Conservation (phyloP, 2,329 filamentous ascomycete genomes). For the Ascochyta clinopodiicola region DNA sequence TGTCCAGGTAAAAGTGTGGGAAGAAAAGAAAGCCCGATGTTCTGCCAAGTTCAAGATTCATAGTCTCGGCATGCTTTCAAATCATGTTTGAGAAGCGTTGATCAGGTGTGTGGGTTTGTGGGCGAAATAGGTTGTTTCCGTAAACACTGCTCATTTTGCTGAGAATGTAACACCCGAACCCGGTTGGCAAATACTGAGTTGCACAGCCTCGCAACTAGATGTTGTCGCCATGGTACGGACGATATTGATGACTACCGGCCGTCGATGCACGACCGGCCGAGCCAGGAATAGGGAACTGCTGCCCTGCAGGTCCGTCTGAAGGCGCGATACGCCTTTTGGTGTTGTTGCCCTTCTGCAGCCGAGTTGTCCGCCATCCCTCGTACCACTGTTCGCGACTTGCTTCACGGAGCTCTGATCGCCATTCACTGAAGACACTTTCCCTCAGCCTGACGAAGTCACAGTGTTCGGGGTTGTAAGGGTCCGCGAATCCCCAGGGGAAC, state of each 20-base stretch:
- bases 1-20: constrained; percentile 4
- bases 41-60: not conserved
- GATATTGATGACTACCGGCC: constrained; percentile 39
- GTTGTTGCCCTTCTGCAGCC: constrained; percentile 46
- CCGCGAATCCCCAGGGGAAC: constrained; percentile 96
- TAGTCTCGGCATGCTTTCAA: not conserved
- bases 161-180: not conserved
- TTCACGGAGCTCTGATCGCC: constrained; percentile 88
- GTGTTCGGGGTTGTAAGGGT: constrained; percentile 88
- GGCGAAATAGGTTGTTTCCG: not conserved
- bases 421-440: constrained; percentile 91
- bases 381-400: constrained; percentile 93
- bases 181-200: not conserved
- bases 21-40: constrained; percentile 4
- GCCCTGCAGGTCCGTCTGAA: constrained; percentile 38
- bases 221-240: constrained; percentile 31
- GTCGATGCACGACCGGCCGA: constrained; percentile 45
- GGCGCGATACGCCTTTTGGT: constrained; percentile 35
- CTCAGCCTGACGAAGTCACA: constrained; percentile 93
- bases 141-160: not conserved
- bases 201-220: constrained; percentile 17
- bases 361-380: constrained; percentile 83
- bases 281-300: constrained; percentile 32
- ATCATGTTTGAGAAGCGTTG: not conserved
- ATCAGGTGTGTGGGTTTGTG: not conserved